Base-by-base conservation (phyloP, 208 protist species). In the Trypanosoma cruzi region DNA sequence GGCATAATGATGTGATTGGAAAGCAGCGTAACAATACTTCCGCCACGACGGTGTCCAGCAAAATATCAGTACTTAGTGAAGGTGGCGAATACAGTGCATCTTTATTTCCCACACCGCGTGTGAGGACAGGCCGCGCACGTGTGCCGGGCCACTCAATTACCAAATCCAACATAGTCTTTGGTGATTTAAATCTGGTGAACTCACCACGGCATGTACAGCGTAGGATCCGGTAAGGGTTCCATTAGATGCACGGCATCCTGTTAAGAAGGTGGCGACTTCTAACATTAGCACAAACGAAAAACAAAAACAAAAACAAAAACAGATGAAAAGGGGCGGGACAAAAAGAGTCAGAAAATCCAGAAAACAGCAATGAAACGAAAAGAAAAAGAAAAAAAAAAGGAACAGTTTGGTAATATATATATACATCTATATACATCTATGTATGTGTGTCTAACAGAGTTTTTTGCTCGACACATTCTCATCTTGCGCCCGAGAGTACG, bases 101-200 rank as follows among this genome's bases (percentile, higher is more conserved):
- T 2, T 28, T 4, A 2, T 29, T 28, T 28, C 6, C 50, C 0
- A 58, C 49, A 5, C 59, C 58, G 20, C 36, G 49, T n/a, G 5
- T 28, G 28, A 56, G 59, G 57, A 54, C 36, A 29, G 68, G 68
- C 7, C 34, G 56, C 34, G 68, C 56, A 5, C 68, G 68, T 37
- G 68, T 73, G 11, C 48, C 59, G 31, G 68, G 68, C 36, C 34
- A 42, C 16, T 50, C 46, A 13, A 29, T 60, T 14, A 50, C 24
- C 10, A n/a, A 24, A 26, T 73, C 68, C 14, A 58, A 66, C 24
- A 53, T 71, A 31, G 29, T 64, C 0, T 71, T 71, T 64, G 66
- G 66, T 46, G 42, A 36, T 6, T 50, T 0, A 5, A 6, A 14
- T 8, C 1, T 48, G 11, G 1, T 26, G 18, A 0, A 24, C 14